Percentiles rank a stretch among this genome's conserved stretches.
phyloP scores from a whole-genome alignment of 1,284 basidiomycete species.

The Amylostereum areolatum region DNA sequence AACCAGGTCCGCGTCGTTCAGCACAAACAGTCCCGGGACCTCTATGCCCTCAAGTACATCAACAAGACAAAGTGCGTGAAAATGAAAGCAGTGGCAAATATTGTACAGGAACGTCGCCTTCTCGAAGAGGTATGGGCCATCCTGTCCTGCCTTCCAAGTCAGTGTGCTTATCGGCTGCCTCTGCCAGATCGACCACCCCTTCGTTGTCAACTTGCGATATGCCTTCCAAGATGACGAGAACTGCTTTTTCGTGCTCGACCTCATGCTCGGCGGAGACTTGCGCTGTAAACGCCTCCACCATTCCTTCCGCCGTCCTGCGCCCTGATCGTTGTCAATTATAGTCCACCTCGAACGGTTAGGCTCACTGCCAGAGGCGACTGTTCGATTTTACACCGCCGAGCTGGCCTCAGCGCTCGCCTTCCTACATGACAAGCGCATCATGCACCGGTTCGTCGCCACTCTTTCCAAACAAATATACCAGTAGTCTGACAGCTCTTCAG shows the following conservation, averaged over 20 bases:
- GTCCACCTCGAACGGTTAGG: constrained; percentile 92
- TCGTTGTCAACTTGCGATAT: constrained; percentile 94
- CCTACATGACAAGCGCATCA: constrained; percentile 88
- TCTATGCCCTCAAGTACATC: constrained; percentile 99
- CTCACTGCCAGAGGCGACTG: constrained; percentile 75
- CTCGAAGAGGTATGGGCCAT: constrained; percentile 76
- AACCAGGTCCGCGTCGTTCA: constrained; percentile 96
- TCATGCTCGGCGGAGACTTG: constrained; percentile 97
- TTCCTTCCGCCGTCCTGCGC: constrained; percentile 4
- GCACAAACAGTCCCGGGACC: constrained; percentile 92
- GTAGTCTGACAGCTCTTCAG: no score
- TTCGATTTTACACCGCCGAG: constrained; percentile 89
- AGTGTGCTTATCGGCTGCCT: constrained; percentile 25
- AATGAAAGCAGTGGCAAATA: constrained; percentile 96
- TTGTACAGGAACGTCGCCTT: constrained; percentile 89
- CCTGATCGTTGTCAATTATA: constrained; percentile 33
- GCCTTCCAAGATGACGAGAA: constrained; percentile 99
- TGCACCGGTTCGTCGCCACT: constrained; percentile 74
- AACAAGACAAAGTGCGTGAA: constrained; percentile 97
- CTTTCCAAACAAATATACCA: no score
- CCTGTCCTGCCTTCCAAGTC: constrained; percentile 18
- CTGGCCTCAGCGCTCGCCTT: constrained; percentile 87
- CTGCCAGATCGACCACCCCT: constrained; percentile 88
- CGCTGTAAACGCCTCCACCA: constrained; percentile 64
- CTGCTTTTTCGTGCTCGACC: constrained; percentile 96